phyloP scores from a whole-genome alignment of 345 rosid genomes.

The Salix udensis region DNA sequence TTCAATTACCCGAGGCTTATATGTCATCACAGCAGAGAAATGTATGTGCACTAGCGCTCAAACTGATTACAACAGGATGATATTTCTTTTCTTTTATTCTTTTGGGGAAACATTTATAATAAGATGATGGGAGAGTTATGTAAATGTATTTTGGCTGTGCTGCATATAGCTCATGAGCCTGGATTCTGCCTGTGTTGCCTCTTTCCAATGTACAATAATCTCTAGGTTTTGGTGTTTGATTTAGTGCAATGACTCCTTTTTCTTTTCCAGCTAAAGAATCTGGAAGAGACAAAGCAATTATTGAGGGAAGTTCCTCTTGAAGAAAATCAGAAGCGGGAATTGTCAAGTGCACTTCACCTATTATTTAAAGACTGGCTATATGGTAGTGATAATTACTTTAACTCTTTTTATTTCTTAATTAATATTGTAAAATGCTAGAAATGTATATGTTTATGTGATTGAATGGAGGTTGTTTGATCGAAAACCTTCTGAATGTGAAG shows the following conservation, averaged over 20 bases:
- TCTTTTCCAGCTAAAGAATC: slow-evolving; percentile 58
- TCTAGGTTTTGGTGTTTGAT: background rate
- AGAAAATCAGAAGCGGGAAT: slow-evolving; percentile 81
- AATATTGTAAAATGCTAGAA: background rate
- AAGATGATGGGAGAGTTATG: slow-evolving; percentile 7
- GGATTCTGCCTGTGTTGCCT: slow-evolving; percentile 2
- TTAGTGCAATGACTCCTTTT: background rate
- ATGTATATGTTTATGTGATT: background rate
- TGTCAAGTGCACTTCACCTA: slow-evolving; percentile 81
- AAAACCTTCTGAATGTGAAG: background rate
- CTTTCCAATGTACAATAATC: background rate
- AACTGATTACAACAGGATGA: background rate
- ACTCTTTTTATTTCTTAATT: background rate
- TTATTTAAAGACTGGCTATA: slow-evolving; percentile 97
- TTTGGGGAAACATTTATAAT: background rate
- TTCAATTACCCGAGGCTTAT: slow-evolving; percentile 73
- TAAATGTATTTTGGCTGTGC: background rate
- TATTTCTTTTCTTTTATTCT: background rate
- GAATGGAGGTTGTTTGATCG: background rate
- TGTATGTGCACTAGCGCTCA: slow-evolving; percentile 34
- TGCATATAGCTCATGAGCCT: slow-evolving; percentile 3
- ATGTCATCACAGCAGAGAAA: slow-evolving; percentile 72
- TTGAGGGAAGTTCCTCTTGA: slow-evolving; percentile 74
- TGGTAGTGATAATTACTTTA: slow-evolving; percentile 41
- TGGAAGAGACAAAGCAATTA: slow-evolving; percentile 67